Base-by-base conservation (phyloP, 768 basidiomycete species). In the Pisolithus marmoratus region DNA sequence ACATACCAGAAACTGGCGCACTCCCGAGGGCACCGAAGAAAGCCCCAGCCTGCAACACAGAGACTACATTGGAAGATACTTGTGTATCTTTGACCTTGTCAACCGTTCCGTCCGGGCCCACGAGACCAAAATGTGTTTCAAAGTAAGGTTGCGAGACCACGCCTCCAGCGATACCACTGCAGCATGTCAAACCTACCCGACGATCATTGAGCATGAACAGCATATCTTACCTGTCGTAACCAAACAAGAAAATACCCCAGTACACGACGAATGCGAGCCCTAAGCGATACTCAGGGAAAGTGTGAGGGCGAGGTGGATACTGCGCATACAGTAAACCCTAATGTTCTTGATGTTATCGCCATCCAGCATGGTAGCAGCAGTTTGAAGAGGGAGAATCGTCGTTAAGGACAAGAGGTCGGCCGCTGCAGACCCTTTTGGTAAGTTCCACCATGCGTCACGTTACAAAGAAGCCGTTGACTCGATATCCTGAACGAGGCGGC, bases 31-130 rank as follows among this genome's bases (percentile, higher is more conserved):
- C 34, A 14, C 34, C 92, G 61, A 93, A 93, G 76, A 93, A 92
- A 1, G 89, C 88, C 11, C 90, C 90, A 4, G 83, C 88, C 63
- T 93, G 91, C 8, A 94, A 75, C 4, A 93, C 87, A 3, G 91
- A 89, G n/a, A 94, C 92, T 40, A 94, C 84, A 57, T 88, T 90
- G 40, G 86, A 85, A 0, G 84, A 84, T 17, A 92, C 72, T 34
- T 34, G 34, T 12, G 34, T 34, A 15, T 34, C 12, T 34, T 34
- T 34, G 12, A 14, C 4, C 74, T 62, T 60, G 63, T 83, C 67
- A 38, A 66, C 62, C 1, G 58, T 60, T 22, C 80, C 80, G 50
- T 79, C 64, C 1, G 70, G 9, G 15, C 22, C 19, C 11, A 45
- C 43, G 11, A 45, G 24, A 11, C 43, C 43, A 8, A 45, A 45